Evolutionary conservation across 495 filamentous ascomycete species (phyloP).

Genomic region (Daldinia concentrica): DNA sequence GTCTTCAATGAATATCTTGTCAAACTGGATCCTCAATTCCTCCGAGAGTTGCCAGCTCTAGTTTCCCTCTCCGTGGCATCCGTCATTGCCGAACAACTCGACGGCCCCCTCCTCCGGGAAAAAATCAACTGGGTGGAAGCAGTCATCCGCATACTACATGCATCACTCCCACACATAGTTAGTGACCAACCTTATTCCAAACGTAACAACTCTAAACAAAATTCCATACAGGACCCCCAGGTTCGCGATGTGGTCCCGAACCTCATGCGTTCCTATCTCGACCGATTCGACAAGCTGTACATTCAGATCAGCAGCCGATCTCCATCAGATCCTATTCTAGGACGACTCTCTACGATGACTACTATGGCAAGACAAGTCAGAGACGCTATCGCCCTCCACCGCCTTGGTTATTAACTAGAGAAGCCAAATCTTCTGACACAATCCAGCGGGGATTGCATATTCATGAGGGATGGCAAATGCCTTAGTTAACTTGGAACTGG

Average conservation of each 20-base stretch:
- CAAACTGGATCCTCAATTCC: slow-evolving; percentile 74
- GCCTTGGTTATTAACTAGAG: slow-evolving; percentile 12
- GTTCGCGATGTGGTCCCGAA: slow-evolving; percentile 75
- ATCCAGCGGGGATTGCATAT: not conserved
- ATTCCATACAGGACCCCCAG: slow-evolving; percentile 70
- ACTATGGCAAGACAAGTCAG: slow-evolving; percentile 38
- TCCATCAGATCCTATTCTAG: slow-evolving; percentile 62
- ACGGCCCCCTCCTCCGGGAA: slow-evolving; percentile 66
- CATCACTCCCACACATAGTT: slow-evolving; percentile 58
- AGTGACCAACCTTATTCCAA: slow-evolving; percentile 35
- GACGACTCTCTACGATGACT: slow-evolving; percentile 40
- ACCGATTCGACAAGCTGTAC: slow-evolving; percentile 76
- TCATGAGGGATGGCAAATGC: not conserved
- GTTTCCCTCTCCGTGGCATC: slow-evolving; percentile 85
- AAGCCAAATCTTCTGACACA: not conserved
- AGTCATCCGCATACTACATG: slow-evolving; percentile 64
- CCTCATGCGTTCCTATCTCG: slow-evolving; percentile 76
- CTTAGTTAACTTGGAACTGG: slow-evolving; percentile 6
- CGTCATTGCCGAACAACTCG: slow-evolving; percentile 76
- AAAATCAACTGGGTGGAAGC: slow-evolving; percentile 83
- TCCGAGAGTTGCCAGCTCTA: slow-evolving; percentile 76
- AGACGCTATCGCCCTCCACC: slow-evolving; percentile 11
- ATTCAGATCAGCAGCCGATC: slow-evolving; percentile 69
- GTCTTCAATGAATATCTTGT: slow-evolving; percentile 85
- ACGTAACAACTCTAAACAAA: slow-evolving; percentile 33